phyloP scores from a whole-genome alignment of 2,329 filamentous ascomycete genomes.

The Fusarium redolens region DNA sequence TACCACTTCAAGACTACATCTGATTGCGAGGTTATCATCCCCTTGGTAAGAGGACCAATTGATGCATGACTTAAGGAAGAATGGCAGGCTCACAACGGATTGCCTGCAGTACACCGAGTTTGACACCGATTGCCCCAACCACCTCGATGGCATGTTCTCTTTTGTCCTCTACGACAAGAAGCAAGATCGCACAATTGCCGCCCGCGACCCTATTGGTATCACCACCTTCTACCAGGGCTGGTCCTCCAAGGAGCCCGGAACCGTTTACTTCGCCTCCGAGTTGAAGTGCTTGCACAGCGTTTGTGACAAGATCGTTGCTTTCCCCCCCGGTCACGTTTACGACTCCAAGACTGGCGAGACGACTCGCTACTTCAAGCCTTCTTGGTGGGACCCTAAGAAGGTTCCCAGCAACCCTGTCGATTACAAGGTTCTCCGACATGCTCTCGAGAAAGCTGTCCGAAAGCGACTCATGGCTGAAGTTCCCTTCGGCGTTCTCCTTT shows the following conservation, averaged over 20 bases:
- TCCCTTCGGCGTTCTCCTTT: slow-evolving; percentile 94
- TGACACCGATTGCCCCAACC: slow-evolving; percentile 90
- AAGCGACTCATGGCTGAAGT: slow-evolving; percentile 99
- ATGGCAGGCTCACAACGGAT: slow-evolving; percentile 25
- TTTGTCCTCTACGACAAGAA: slow-evolving; percentile 98
- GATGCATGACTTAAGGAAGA: neutral
- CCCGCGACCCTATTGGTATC: slow-evolving; percentile 95
- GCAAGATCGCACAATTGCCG: slow-evolving; percentile 90
- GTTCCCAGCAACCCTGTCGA: slow-evolving; percentile 85
- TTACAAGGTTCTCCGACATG: slow-evolving; percentile 82
- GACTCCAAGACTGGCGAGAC: slow-evolving; percentile 90
- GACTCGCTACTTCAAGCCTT: slow-evolving; percentile 89
- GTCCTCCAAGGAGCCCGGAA: slow-evolving; percentile 82
- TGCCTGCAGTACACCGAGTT: slow-evolving; percentile 83
- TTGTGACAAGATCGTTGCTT: slow-evolving; percentile 93
- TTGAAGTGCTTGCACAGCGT: slow-evolving; percentile 92
- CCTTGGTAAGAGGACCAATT: slow-evolving; percentile 71
- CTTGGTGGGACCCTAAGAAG: slow-evolving; percentile 87
- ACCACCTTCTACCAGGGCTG: slow-evolving; percentile 98
- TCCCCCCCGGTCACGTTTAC: slow-evolving; percentile 95
- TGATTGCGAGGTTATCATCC: slow-evolving; percentile 99
- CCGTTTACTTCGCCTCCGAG: slow-evolving; percentile 97
- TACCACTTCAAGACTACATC: slow-evolving; percentile 99
- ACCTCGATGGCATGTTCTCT: slow-evolving; percentile 99
- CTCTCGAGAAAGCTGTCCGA: slow-evolving; percentile 89